Evolutionary conservation across 148 eudicot genomes (phyloP).

Genomic region (Drosera capensis): DNA sequence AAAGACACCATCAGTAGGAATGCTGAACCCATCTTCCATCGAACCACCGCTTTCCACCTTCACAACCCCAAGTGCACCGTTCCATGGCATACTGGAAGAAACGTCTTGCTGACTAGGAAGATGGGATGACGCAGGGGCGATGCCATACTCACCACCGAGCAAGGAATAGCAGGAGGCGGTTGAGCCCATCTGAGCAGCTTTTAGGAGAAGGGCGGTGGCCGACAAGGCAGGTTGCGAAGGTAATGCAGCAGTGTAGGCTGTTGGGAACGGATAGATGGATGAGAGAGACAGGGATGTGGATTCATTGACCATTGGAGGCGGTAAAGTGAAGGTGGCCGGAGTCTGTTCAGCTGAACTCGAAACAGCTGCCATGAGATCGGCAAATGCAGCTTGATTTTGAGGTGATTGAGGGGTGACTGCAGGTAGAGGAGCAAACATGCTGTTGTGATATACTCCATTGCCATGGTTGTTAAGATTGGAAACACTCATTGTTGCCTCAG

Average conservation of each 20-base stretch:
- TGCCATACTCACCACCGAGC: conserved; percentile 29
- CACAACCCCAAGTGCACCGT: conserved; percentile 2
- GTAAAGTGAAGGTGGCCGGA: neutral
- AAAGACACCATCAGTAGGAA: conserved; percentile 9
- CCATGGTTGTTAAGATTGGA: conserved; percentile 11
- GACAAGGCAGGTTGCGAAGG: conserved; percentile 36
- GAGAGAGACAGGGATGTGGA: conserved; percentile 54
- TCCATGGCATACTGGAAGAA: conserved; percentile 2
- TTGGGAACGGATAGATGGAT: conserved; percentile 17
- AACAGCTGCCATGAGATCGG: conserved; percentile 18
- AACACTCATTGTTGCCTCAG: conserved; percentile 3
- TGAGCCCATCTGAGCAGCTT: conserved; percentile 64
- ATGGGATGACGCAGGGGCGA: conserved; percentile 21
- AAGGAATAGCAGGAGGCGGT: conserved; percentile 37
- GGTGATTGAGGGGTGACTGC: conserved; percentile 6
- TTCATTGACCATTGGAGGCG: conserved; percentile 8
- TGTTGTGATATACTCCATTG: conserved; percentile 18
- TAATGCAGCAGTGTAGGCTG: conserved; percentile 6
- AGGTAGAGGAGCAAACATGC: conserved; percentile 21
- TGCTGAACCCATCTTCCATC: conserved; percentile 21
- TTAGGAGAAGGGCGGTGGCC: conserved; percentile 67
- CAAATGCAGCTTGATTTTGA: conserved; percentile 19
- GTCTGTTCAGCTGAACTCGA: conserved; percentile 9
- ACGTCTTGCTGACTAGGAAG: conserved; percentile 2
- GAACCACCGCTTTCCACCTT: conserved; percentile 14